Evolutionary conservation across 208 protist species (phyloP), one percentile per base, ranked within the genome.

Genomic region (Leishmania major): DNA sequence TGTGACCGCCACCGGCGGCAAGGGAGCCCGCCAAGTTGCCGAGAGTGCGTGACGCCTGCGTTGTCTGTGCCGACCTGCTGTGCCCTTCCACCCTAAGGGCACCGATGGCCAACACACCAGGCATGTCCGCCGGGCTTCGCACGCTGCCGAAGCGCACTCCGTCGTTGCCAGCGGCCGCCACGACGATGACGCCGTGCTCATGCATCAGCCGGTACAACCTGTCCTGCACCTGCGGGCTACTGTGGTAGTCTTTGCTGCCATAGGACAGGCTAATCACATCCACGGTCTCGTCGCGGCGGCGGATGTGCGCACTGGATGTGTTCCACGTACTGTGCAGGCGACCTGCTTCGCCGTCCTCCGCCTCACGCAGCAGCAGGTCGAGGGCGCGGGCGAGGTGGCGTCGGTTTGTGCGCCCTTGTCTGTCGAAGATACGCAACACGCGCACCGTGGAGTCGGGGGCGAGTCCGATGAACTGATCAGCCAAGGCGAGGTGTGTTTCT

Each of bases 111-210:
- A 99, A 87, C 1, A 99, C 99, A 74, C 98, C 94, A 1, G 81
- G 71, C 84, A 99, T 91, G 89, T 99, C 98, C 0, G 95, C 99
- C 10, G 99, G 99, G 83, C 99, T 99, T 84, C 96, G 97, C 35
- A 99, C 81, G n/a, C 95, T 99, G 43, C 97, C 99, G 77, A 98
- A 99, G 19, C 91, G 71, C 7, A 59, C 98, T 98, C 13, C 99
- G 66, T 98, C 97, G 88, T 99, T 99, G 37, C 99, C 99, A 35
- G 99, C 97, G 0, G 99, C 99, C 0, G 94, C 97, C 0, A 99
- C 94, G 15, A 99, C 87, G 15, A 99, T 89, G 28, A 99, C 97
- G 28, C 92, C 78, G 99, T 77, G 81, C 28, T 92, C 86, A 78
- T 99, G 99, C 43, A 98, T 93, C 0, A 86, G 78, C 17, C 31